phyloP scores from a whole-genome alignment of 305 asterid species.

The Rubia balearica region DNA sequence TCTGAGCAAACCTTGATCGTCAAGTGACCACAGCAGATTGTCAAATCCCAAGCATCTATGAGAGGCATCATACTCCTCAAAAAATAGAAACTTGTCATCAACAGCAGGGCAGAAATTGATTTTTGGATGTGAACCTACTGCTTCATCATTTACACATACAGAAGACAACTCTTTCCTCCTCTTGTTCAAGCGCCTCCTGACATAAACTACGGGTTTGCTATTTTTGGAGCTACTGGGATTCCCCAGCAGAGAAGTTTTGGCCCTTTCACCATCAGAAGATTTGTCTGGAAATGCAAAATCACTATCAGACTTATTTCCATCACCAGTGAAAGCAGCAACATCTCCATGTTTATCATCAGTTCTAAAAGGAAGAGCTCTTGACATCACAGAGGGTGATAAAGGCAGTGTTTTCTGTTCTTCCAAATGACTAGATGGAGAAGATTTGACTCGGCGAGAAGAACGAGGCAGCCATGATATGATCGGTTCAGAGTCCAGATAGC shows the following conservation, averaged over 20 bases:
- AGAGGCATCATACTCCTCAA: constrained; percentile 16
- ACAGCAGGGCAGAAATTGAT: constrained; percentile 21
- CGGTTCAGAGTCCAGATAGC: constrained; percentile 73
- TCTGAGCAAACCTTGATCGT: constrained; percentile 38
- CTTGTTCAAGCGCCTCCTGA: constrained; percentile 56
- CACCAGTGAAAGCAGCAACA: constrained; percentile 27
- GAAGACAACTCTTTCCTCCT: constrained; percentile 26
- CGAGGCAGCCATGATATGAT: constrained; percentile 89
- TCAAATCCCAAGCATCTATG: constrained; percentile 23
- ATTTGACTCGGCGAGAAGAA: constrained; percentile 63
- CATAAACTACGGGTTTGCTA: constrained; percentile 48
- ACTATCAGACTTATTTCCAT: constrained; percentile 27
- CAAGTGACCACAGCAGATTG: constrained; percentile 35
- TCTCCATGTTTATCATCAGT: constrained; percentile 33
- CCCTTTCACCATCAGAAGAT: constrained; percentile 26
- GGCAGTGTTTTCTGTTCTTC: constrained; percentile 48
- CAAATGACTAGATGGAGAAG: constrained; percentile 41
- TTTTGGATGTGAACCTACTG: constrained; percentile 24
- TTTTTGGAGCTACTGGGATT: constrained; percentile 33
- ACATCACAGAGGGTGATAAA: constrained; percentile 28
- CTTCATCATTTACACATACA: constrained; percentile 33
- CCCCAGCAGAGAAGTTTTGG: constrained; percentile 31
- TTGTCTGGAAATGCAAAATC: constrained; percentile 34
- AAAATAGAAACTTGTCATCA: constrained; percentile 21
- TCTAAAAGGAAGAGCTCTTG: constrained; percentile 37